A percentile compares a stretch with the other conserved stretches of the same genome.
These are phyloP conservation scores for Quercus rubra DNA, from an alignment of 306 rosid genomes.

Conservation along the genomic window DNA sequence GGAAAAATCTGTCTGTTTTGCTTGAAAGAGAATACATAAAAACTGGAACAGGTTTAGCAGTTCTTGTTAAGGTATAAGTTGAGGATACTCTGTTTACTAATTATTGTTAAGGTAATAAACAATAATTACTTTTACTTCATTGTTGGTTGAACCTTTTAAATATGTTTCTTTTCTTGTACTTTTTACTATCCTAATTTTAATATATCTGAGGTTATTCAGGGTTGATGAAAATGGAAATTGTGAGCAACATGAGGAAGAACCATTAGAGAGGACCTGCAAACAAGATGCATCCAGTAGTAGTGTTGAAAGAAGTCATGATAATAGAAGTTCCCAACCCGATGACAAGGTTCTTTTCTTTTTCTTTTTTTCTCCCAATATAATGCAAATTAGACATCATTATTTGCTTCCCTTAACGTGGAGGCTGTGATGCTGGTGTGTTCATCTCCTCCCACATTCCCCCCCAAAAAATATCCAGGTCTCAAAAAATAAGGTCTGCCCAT, in stretches of 20 bases:
- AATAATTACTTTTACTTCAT: not conserved
- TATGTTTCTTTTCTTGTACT: not conserved
- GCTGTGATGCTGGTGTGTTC: not conserved
- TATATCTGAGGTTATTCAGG: conserved; percentile 29
- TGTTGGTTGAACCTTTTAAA: not conserved
- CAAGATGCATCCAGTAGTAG: conserved; percentile 28
- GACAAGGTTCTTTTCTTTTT: conserved; percentile 46
- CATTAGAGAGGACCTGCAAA: conserved; percentile 25
- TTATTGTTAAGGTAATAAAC: not conserved
- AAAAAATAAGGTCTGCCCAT: conserved; percentile 68
- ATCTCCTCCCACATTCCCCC: not conserved
- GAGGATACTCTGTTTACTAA: not conserved
- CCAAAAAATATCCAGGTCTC: conserved; percentile 30
- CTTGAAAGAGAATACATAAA: not conserved
- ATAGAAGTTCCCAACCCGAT: conserved; percentile 31
- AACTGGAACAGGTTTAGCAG: not conserved
- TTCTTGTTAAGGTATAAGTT: not conserved
- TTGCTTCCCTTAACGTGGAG: not conserved
- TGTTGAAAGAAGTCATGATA: conserved; percentile 16
- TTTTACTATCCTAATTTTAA: conserved; percentile 9
- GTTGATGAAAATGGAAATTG: conserved; percentile 22
- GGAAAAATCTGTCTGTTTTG: not conserved
- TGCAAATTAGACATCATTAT: not conserved
- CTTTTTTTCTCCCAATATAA: not conserved
- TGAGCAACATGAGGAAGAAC: conserved; percentile 28